Conservation (phyloP, 208 protist genomes). For the Trypanosoma boissoni region DNA sequence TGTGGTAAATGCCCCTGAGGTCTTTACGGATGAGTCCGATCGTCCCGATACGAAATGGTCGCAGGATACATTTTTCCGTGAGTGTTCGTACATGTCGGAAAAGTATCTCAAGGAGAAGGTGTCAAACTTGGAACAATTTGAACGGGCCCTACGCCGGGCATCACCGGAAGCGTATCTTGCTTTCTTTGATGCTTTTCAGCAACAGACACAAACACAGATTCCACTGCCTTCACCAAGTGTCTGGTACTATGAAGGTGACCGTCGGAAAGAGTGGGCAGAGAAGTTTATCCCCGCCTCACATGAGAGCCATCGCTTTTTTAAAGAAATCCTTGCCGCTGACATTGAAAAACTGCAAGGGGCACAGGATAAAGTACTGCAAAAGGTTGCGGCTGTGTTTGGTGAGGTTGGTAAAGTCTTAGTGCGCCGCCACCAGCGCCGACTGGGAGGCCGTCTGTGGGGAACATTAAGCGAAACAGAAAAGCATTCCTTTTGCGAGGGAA, state of each 20-base stretch:
- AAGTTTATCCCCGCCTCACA: constrained; percentile 61
- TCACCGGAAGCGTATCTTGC: constrained; percentile 49
- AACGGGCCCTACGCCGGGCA: constrained; percentile 40
- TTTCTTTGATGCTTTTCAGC: constrained; percentile 66
- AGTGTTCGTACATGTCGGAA: constrained; percentile 67
- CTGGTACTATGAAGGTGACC: constrained; percentile 76
- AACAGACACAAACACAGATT: constrained; percentile 66
- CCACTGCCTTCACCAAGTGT: constrained; percentile 73
- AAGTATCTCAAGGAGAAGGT: constrained; percentile 71
- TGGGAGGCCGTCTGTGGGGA: constrained; percentile 20
- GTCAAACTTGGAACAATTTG: constrained; percentile 71
- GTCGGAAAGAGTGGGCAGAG: constrained; percentile 67
- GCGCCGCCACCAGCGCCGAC: constrained; percentile 31
- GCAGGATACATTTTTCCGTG: constrained; percentile 70
- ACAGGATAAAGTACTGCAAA: constrained; percentile 36
- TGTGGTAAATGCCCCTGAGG: constrained; percentile 31
- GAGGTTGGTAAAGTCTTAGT: constrained; percentile 49
- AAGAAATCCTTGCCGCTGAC: constrained; percentile 39
- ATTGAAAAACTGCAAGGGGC: constrained; percentile 29
- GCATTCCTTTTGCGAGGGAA: constrained; percentile 40
- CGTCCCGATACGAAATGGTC: constrained; percentile 76
- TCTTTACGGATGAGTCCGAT: constrained; percentile 80
- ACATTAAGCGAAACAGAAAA: constrained; percentile 30
- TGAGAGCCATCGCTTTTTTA: constrained; percentile 55
- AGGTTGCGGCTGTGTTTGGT: constrained; percentile 40